phyloP scores from a whole-genome alignment of 2,329 filamentous ascomycete species.

The Ophiocordyceps sinensis region DNA sequence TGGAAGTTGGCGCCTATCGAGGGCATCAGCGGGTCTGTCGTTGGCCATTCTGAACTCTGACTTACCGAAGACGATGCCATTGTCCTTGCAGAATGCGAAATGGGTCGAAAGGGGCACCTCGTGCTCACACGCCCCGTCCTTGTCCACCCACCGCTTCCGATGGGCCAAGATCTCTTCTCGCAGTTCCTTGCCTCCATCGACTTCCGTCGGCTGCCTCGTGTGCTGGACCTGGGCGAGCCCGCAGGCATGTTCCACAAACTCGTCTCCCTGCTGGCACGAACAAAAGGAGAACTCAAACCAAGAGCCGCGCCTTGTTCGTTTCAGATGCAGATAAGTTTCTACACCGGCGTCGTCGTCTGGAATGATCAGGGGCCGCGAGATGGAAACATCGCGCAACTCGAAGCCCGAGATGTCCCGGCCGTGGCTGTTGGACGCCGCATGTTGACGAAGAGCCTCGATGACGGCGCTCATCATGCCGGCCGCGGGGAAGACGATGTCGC shows the following conservation, averaged over 20 bases:
- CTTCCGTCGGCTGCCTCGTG: not conserved
- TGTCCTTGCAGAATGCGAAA: not conserved
- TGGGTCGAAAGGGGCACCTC: not conserved
- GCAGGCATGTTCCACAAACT: not conserved
- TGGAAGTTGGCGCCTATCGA: not conserved
- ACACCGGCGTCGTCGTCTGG: not conserved
- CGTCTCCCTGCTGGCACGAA: not conserved
- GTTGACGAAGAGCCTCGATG: constrained; percentile 1
- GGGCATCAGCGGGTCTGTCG: not conserved
- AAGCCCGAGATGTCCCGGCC: not conserved
- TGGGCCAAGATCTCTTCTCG: not conserved
- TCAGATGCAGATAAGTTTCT: not conserved
- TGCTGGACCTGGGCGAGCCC: not conserved
- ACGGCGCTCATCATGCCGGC: constrained; percentile 1
- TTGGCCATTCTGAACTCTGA: not conserved
- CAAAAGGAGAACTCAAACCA: constrained; percentile 1
- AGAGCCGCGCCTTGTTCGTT: not conserved
- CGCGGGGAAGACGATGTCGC: constrained; percentile 1
- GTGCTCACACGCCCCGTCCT: not conserved
- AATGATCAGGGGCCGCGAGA: not conserved
- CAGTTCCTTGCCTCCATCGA: not conserved
- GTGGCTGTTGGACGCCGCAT: not conserved
- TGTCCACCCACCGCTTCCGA: not conserved
- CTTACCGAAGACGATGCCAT: not conserved
- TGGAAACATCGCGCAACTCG: not conserved